Base-by-base conservation (phyloP, 441 rosid species). In the Eutrema salsugineum region DNA sequence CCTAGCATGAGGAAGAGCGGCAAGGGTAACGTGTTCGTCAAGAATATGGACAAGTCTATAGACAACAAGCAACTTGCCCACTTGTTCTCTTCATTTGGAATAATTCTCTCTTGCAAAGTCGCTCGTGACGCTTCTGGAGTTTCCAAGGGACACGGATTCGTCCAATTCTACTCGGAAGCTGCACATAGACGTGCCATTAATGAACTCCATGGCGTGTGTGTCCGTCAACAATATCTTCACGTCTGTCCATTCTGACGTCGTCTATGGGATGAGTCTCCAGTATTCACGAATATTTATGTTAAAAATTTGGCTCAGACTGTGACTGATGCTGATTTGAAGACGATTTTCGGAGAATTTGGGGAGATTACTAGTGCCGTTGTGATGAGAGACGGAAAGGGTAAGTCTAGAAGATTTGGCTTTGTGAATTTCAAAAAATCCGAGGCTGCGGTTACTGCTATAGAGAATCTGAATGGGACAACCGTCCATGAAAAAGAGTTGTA, bases 211-310 rank as follows among this genome's bases (percentile, higher is more conserved):
- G 87, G 87, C 50, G 79, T 76, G 82, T 48, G 81, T 63, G 22
- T 82, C 48, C 81, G 81, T 56, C 84, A 75, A 57, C 84, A 83
- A 59, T 68, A 80, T 56, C 83, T 89, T 27, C 83, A 59, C 20
- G 89, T 87, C 11, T 83, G 83, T 62, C 75, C 53, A 16, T 85
- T 87, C 63, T 80, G 85, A 8, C 82, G 53, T n/a, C 86, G 78
- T 33, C 89, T 84, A 39, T 81, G 88, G 77, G 76, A 70, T 12
- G 72, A 38, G 12, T 49, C 54, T 15, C 51, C 40, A 6, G 42
- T 71, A n/a, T 89, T 86, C 60, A 86, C 79, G 8, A 87, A 89
- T 76, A 80, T 89, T 51, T 89, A 70, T 81, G 83, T 87, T n/a
- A 89, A 86, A 51, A 87, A 86, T 62, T 76, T 87, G 67, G 72